phyloP scores from a whole-genome alignment of 2,329 filamentous ascomycete species.

The Fusarium buharicum region DNA sequence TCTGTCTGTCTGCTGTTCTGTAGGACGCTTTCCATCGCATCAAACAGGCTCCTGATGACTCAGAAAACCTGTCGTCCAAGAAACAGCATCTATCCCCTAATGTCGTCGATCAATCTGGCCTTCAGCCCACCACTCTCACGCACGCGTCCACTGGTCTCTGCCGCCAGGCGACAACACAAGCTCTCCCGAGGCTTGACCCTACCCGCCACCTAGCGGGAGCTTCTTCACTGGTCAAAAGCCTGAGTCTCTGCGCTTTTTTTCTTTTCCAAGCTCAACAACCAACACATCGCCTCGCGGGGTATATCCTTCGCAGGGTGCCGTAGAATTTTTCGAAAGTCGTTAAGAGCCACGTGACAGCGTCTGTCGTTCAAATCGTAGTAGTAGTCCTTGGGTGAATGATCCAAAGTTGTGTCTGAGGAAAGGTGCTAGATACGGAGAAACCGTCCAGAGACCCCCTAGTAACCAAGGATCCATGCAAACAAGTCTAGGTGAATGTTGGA shows the following conservation, averaged over 20 bases:
- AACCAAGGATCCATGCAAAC: constrained; percentile 47
- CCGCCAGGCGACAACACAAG: constrained; percentile 41
- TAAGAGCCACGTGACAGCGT: constrained; percentile 53
- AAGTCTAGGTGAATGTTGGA: constrained; percentile 47
- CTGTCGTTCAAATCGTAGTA: constrained; percentile 51
- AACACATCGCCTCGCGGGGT: constrained; percentile 54
- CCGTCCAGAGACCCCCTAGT: constrained; percentile 44
- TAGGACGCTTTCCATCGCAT: constrained; percentile 32
- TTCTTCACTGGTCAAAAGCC: constrained; percentile 39
- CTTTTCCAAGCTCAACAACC: constrained; percentile 51
- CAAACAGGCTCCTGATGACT: constrained; percentile 16
- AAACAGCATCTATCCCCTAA: constrained; percentile 43
- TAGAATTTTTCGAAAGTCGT: constrained; percentile 50
- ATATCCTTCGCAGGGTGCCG: constrained; percentile 56
- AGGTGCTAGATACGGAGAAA: constrained; percentile 42
- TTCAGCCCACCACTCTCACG: constrained; percentile 50
- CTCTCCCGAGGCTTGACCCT: constrained; percentile 43
- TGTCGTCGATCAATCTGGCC: constrained; percentile 46
- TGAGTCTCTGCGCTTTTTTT: constrained; percentile 46
- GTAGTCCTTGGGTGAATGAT: constrained; percentile 49
- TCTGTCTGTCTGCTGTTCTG: constrained; percentile 38
- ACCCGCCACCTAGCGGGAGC: constrained; percentile 30
- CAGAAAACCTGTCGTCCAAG: constrained; percentile 23
- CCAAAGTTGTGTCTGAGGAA: constrained; percentile 49
- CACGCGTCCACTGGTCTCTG: constrained; percentile 47